Conservation (phyloP, 192 early-diverging fungal species). For the Rhizoclosmatium sp. region DNA sequence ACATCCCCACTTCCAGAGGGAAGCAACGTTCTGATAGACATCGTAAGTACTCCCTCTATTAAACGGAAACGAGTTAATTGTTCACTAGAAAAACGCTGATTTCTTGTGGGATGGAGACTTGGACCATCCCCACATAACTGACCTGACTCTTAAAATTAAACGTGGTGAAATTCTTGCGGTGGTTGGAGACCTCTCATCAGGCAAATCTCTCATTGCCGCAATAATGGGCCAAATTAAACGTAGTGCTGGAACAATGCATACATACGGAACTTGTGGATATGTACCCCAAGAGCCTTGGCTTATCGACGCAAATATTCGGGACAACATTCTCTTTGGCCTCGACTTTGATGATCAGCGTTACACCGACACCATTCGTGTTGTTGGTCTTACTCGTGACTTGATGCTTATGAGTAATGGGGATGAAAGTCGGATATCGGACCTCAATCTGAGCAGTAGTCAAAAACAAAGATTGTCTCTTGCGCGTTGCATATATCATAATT, state of each 20-base stretch:
- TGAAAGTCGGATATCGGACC: constrained; percentile 40
- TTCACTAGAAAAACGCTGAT: constrained; percentile 43
- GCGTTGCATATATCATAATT: constrained; percentile 66
- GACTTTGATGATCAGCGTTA: constrained; percentile 66
- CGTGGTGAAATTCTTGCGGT: constrained; percentile 68
- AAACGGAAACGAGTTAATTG: neutral
- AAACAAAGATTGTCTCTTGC: constrained; percentile 54
- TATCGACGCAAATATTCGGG: constrained; percentile 73
- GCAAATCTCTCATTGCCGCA: constrained; percentile 71
- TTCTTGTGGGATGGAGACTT: constrained; percentile 60
- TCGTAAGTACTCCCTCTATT: constrained; percentile 40
- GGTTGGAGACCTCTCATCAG: constrained; percentile 77
- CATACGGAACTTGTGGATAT: constrained; percentile 61
- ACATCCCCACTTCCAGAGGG: constrained; percentile 14
- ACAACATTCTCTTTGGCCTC: constrained; percentile 84
- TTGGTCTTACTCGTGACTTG: constrained; percentile 75
- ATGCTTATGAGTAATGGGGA: constrained; percentile 51
- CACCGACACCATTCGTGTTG: constrained; percentile 67
- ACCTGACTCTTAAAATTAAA: constrained; percentile 57
- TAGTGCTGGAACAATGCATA: constrained; percentile 48
- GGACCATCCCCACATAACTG: constrained; percentile 58
- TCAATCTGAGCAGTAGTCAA: constrained; percentile 53
- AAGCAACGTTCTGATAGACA: constrained; percentile 47
- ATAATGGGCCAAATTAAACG: constrained; percentile 74
- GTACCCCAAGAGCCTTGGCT: constrained; percentile 78